These are phyloP conservation scores for Yamadazyma taylorii DNA, from an alignment of 1,139 yeast genomes.

Conservation along the genomic window DNA sequence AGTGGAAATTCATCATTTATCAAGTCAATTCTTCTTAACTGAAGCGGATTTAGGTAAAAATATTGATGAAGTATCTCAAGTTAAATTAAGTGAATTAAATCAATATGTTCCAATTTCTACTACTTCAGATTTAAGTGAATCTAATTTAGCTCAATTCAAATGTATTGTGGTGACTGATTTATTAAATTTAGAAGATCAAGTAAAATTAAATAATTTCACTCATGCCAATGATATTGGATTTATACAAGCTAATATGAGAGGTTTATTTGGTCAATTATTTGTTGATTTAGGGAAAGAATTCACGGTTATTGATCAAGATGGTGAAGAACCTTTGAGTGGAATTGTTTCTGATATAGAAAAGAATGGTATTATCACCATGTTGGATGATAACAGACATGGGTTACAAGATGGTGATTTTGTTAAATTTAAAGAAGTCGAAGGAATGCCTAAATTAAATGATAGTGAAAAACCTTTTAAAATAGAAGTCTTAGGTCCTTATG, in stretches of 20 bases:
- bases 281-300: constrained; percentile 87
- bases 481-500: constrained; percentile 90
- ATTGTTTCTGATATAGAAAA: constrained; percentile 83
- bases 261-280: constrained; percentile 85
- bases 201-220: constrained; percentile 71
- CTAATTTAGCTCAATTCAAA: constrained; percentile 58
- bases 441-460: constrained; percentile 64
- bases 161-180: constrained; percentile 79
- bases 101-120: constrained; percentile 87
- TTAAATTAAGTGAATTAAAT: constrained; percentile 76
- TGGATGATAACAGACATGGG: constrained; percentile 92
- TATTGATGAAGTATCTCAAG: constrained; percentile 72
- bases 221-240: constrained; percentile 75
- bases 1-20: constrained; percentile 68
- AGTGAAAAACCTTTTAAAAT: constrained; percentile 67
- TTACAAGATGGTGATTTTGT: constrained; percentile 90
- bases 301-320: constrained; percentile 79
- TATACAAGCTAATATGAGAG: constrained; percentile 79
- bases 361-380: constrained; percentile 90
- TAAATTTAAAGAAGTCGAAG: constrained; percentile 83
- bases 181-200: constrained; percentile 69
- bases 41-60: constrained; percentile 70
- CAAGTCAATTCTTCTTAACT: constrained; percentile 83
- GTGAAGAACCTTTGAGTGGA: constrained; percentile 89
- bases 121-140: constrained; percentile 51